Evolutionary conservation across 805 yeast species (phyloP).

Genomic region (Barnettozyma sucrosica): DNA sequence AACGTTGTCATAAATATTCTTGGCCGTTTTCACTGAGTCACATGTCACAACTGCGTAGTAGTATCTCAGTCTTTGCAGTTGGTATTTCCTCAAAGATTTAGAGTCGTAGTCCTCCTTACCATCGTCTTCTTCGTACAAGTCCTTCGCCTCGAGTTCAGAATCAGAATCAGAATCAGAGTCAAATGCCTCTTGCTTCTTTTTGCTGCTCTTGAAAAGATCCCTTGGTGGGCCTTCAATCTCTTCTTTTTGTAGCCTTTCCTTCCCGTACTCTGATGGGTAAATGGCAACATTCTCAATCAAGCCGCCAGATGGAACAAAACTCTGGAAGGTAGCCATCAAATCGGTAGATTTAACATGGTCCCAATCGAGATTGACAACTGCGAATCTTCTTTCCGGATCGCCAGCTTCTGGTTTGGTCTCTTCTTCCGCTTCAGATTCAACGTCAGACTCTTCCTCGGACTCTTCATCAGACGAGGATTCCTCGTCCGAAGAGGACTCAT

Average conservation of each 20-base stretch:
- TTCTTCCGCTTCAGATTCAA: constrained; percentile 39
- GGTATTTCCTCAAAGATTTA: constrained; percentile 80
- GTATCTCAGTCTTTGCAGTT: constrained; percentile 86
- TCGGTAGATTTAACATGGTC: constrained; percentile 87
- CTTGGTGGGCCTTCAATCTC: constrained; percentile 90
- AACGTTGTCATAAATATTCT: constrained; percentile 72
- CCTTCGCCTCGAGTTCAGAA: constrained; percentile 58
- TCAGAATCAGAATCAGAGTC: constrained; percentile 46
- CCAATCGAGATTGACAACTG: constrained; percentile 97
- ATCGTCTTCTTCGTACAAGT: constrained; percentile 71
- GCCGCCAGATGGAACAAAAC: constrained; percentile 79
- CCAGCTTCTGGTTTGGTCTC: constrained; percentile 74
- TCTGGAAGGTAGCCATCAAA: constrained; percentile 78
- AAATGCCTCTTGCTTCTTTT: constrained; percentile 29
- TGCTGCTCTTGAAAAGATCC: constrained; percentile 59
- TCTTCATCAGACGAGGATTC: constrained; percentile 36
- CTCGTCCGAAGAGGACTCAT: constrained; percentile 35
- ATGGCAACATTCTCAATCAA: constrained; percentile 61
- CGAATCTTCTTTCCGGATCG: constrained; percentile 76
- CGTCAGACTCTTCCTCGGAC: constrained; percentile 38
- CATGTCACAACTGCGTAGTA: constrained; percentile 89
- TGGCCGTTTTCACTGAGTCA: constrained; percentile 66
- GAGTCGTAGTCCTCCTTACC: constrained; percentile 83
- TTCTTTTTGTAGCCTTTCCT: constrained; percentile 84
- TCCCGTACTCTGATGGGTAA: constrained; percentile 89